Percentiles rank a stretch among this genome's conserved stretches.
These are phyloP conservation scores for Aspergillus nomiae DNA, from an alignment of 2,329 filamentous ascomycete species.

Conservation along the genomic window DNA sequence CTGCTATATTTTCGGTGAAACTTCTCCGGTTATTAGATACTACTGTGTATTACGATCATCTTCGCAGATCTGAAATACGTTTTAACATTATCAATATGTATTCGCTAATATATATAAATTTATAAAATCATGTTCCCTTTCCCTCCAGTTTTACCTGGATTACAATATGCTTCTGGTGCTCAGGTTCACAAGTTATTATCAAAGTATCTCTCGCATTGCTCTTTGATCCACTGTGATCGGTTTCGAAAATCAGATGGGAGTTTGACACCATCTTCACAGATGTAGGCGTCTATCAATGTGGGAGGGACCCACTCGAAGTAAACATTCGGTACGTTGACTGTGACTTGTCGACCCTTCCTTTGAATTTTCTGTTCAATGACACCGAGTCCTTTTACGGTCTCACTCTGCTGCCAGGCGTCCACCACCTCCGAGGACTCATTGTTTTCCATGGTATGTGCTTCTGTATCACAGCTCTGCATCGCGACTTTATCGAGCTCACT, in stretches of 20 bases:
- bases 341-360: not conserved
- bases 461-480: not conserved
- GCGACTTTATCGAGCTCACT: not conserved
- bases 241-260: not conserved
- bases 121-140: not conserved
- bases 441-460: not conserved
- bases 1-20: not conserved
- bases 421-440: not conserved
- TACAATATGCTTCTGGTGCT: not conserved
- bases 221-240: not conserved
- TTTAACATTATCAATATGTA: not conserved
- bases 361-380: not conserved
- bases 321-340: not conserved
- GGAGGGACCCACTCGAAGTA: not conserved
- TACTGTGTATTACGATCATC: too few species aligned
- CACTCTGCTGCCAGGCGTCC: not conserved
- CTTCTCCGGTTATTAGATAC: not conserved
- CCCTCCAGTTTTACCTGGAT: not conserved
- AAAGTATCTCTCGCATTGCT: not conserved
- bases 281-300: not conserved
- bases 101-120: not conserved
- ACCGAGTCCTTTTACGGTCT: not conserved
- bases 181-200: not conserved
- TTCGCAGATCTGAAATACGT: not conserved
- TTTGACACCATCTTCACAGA: not conserved